Base-by-base conservation (phyloP, 2,329 filamentous ascomycete genomes). In the Trichoderma asperellum region DNA sequence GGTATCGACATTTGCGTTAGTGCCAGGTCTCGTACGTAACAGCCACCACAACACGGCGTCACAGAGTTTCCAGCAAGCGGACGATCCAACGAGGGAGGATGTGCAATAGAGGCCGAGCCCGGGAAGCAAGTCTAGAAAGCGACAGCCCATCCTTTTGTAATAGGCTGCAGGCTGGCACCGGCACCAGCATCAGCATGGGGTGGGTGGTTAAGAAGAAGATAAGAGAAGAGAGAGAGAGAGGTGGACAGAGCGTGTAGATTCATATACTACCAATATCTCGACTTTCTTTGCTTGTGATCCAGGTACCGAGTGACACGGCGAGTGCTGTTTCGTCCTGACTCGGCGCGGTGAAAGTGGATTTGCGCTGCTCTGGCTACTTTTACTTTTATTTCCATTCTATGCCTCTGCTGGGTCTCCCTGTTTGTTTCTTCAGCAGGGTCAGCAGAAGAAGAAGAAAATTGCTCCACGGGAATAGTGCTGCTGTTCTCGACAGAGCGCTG, bases 1-100 rank as follows among this genome's bases (percentile, higher is more conserved):
- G 14, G 52, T 2, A 32, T 57, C 55, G 55, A 32, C 29, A 24
- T 57, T 57, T 34, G 55, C 29, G 55, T 57, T 57, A 57, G 55
- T 34, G 55, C 55, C 18, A 29, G 27, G 29, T 34, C 27, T n/a
- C 18, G 55, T 62, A 62, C 60, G 43, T 62, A 62, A 62, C 37
- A 62, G 60, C 24, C 60, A 59, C 59, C 60, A 62, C 60, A 62
- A 43, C 43, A 62, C 60, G 60, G 43, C 60, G 60, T 62, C 60
- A 62, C 43, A 32, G 29, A 35, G 24, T 53, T 47, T 47, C 60
- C 59, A 24, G 11, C 43, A 52, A 62, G 49, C 34, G 43, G 59
- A 52, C 40, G 40, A 49, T 49, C 43, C 16, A 62, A 35, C 43
- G 29, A 52, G 43, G 59, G 37, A 18, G 32, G 37, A 32, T 21